These are phyloP conservation scores for Pythium coloratum DNA, from an alignment of 352 stramenopile species.

Conservation along the genomic window DNA sequence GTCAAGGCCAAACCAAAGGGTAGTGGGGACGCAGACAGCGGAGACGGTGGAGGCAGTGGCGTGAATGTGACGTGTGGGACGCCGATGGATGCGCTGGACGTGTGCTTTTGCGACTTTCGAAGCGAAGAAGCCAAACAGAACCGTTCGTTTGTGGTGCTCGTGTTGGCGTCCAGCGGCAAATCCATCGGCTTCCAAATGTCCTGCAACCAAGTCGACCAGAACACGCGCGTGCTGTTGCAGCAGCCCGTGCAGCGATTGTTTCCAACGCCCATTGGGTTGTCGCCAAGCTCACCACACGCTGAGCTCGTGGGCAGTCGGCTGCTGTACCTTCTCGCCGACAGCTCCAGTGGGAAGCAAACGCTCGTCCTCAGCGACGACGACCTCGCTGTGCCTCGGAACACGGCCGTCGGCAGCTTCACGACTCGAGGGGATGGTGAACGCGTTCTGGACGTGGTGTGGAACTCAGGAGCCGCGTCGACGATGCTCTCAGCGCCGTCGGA, in stretches of 20 bases:
- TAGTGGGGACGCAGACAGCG: neutral
- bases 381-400: conserved; percentile 31
- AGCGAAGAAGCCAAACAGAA: conserved; percentile 22
- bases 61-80: conserved; percentile 31
- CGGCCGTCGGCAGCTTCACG: conserved; percentile 27
- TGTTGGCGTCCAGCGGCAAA: conserved; percentile 53
- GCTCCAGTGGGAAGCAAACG: conserved; percentile 22
- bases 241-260: conserved; percentile 55
- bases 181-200: conserved; percentile 49
- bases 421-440: conserved; percentile 38
- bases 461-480: conserved; percentile 14
- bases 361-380: conserved; percentile 57
- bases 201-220: conserved; percentile 38
- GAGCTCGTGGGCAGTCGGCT: conserved; percentile 40
- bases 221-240: conserved; percentile 35
- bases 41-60: conserved; percentile 7
- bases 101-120: conserved; percentile 44
- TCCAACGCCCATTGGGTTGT: conserved; percentile 41
- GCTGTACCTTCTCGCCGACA: conserved; percentile 39
- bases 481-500: neutral
- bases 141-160: conserved; percentile 41
- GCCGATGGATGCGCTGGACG: conserved; percentile 56
- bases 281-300: conserved; percentile 31
- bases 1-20: conserved; percentile 22
- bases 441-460: conserved; percentile 59